Conservation (phyloP, 805 yeast genomes). For the Sungouiozyma ichnusensis region DNA sequence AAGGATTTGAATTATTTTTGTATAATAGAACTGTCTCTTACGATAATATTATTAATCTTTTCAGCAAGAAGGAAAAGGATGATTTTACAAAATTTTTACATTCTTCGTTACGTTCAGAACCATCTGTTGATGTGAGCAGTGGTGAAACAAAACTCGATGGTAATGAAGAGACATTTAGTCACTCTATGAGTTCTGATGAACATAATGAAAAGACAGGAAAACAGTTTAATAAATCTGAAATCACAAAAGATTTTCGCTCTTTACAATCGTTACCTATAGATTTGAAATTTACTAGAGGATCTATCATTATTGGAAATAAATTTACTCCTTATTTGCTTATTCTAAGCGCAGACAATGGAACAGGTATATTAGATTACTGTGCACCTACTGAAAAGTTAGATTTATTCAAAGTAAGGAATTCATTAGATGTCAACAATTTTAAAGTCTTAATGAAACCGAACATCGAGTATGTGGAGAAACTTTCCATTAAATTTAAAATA, state of each 20-base stretch:
- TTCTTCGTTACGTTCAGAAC: neutral
- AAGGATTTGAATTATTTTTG: conserved; percentile 74
- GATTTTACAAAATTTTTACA: conserved; percentile 9
- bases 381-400: conserved; percentile 45
- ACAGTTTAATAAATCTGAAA: conserved; percentile 9
- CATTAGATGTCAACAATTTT: conserved; percentile 40
- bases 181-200: conserved; percentile 1
- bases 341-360: conserved; percentile 43
- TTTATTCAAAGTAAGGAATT: conserved; percentile 37
- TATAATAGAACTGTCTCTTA: conserved; percentile 76
- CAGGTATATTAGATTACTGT: conserved; percentile 48
- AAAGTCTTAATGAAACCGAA: conserved; percentile 60
- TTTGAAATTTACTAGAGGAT: conserved; percentile 50
- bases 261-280: conserved; percentile 50
- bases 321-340: conserved; percentile 66
- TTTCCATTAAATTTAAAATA: conserved; percentile 13
- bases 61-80: conserved; percentile 16
- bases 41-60: conserved; percentile 43
- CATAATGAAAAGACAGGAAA: conserved; percentile 11
- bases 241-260: conserved; percentile 6
- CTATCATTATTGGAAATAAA: conserved; percentile 70
- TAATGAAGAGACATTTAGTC: conserved; percentile 2
- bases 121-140: conserved; percentile 9
- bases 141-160: conserved; percentile 4
- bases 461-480: conserved; percentile 43